Evolutionary conservation across 2,329 filamentous ascomycete species (phyloP), one percentile per base, ranked within the genome.

Genomic region (Aspergillus sp.): DNA sequence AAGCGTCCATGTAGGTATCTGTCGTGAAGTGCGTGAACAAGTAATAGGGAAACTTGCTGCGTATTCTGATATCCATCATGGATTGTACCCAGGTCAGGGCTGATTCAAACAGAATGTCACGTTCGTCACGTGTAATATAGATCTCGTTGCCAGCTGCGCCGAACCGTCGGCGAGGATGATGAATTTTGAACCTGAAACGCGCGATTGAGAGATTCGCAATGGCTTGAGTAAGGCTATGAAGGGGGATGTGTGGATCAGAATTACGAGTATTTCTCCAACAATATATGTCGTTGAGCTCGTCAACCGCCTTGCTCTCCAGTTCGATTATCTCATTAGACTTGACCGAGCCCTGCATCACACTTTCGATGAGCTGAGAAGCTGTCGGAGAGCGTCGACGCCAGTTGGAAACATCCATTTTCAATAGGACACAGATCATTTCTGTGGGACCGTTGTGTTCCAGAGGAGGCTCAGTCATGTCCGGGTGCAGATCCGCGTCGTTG

Each of bases 401-500:
- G 10, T 48, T 32, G 15, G 42, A 36, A 8, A 49, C 17, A 1
- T 56, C 54, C 23, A 48, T 21, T 21, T 56, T 56, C 11, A 56
- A 23, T 11, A 56, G 7, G 7, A 56, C 54, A 32, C 39, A 56
- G 6, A 77, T 60, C 56, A 78, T 73, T 51, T 81, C 78, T 0
- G 78, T 80, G 1, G 74, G 67, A 8, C 68, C 71, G 5, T 62
- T 63, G 25, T 72, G 69, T 11, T 61, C 56, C 15, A 58, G 19
- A 15, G 77, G 76, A 1, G 64, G 55, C 0, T 58, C 56, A 23
- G 73, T 74, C 67, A 77, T 75, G 27, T 75, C 66, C 1, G 71
- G 69, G 44, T 69, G 64, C 3, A 81, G 15, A 42, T 68, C 65
- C 17, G 38, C 53, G 47, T 68, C 66, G n/a, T 65, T 65, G 1